Evolutionary conservation across 2,329 filamentous ascomycete genomes (phyloP).

Genomic region (Sordariomycetes sp.): DNA sequence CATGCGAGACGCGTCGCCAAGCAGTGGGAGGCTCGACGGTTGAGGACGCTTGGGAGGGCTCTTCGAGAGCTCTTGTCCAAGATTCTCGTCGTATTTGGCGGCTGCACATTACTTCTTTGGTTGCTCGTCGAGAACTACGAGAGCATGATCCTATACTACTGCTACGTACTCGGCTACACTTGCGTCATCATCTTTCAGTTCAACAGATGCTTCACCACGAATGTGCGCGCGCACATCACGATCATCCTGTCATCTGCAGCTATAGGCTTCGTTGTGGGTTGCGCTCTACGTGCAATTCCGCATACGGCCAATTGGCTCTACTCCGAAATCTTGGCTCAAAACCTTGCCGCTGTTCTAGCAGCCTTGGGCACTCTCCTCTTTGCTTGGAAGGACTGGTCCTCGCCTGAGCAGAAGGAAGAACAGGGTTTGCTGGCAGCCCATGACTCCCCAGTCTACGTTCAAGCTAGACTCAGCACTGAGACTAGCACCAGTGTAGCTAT

Average conservation of each 20-base stretch:
- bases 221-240: constrained; percentile 20
- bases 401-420: neutral
- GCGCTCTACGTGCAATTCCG: constrained; percentile 19
- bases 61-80: constrained; percentile 18
- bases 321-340: constrained; percentile 21
- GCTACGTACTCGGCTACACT: constrained; percentile 24
- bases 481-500: neutral
- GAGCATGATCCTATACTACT: constrained; percentile 22
- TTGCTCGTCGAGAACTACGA: constrained; percentile 17
- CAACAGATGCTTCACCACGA: constrained; percentile 28
- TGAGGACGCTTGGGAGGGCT: constrained; percentile 9
- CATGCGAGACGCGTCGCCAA: constrained; percentile 13
- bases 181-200: constrained; percentile 27
- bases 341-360: constrained; percentile 18
- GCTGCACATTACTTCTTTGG: constrained; percentile 21
- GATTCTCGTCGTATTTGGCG: constrained; percentile 21
- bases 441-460: constrained; percentile 4
- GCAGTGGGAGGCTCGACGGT: constrained; percentile 9
- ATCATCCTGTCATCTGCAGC: constrained; percentile 21
- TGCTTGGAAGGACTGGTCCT: constrained; percentile 16
- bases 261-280: constrained; percentile 20
- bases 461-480: constrained; percentile 7
- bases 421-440: neutral
- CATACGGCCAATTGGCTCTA: constrained; percentile 15
- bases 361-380: constrained; percentile 20